These are phyloP conservation scores for Globisporangium iwayamae DNA, from an alignment of 352 stramenopile genomes.

Conservation along the genomic window DNA sequence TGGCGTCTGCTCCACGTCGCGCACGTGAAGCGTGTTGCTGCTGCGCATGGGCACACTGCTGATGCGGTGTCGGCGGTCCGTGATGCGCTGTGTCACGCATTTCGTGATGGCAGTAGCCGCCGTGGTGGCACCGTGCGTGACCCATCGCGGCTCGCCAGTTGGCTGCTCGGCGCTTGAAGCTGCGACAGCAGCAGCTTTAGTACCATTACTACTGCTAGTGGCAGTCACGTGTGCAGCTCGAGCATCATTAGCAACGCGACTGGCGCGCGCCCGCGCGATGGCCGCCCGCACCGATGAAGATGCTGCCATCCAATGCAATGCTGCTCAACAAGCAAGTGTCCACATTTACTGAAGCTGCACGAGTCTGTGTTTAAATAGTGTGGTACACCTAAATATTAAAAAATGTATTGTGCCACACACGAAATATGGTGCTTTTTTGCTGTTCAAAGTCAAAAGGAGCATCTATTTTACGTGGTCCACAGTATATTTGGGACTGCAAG, in stretches of 20 bases:
- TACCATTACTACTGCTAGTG: neutral
- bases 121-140: conserved; percentile 9
- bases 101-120: conserved; percentile 14
- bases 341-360: neutral
- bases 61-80: conserved; percentile 36
- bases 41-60: conserved; percentile 51
- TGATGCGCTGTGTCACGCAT: conserved; percentile 29
- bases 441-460: neutral
- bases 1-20: conserved; percentile 25
- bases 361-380: neutral
- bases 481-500: neutral
- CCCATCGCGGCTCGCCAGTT: conserved; percentile 6
- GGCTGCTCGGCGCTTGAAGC: neutral
- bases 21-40: conserved; percentile 48
- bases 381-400: neutral
- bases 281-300: neutral
- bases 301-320: conserved; percentile 6
- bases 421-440: neutral
- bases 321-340: neutral
- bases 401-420: neutral
- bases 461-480: neutral
- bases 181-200: neutral
- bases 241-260: neutral
- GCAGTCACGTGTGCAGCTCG: neutral
- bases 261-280: neutral